These are phyloP conservation scores for Alternaria longipes DNA, from an alignment of 2,329 filamentous ascomycete species.

Conservation along the genomic window DNA sequence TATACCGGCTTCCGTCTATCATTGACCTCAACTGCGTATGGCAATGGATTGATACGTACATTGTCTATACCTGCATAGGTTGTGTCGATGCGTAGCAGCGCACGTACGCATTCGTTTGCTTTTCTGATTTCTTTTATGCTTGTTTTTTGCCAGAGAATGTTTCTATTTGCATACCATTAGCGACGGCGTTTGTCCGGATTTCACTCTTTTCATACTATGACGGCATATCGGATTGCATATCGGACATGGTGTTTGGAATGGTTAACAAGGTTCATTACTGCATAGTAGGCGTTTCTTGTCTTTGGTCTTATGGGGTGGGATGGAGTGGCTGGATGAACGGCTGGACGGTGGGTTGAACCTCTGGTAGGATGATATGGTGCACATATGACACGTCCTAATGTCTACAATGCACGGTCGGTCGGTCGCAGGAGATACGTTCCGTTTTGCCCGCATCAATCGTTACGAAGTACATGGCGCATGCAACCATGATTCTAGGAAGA, in stretches of 20 bases:
- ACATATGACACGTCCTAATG: constrained; percentile 5
- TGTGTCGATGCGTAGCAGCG: neutral
- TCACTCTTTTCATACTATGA: constrained; percentile 15
- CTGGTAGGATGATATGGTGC: neutral
- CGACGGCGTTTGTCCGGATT: constrained; percentile 23
- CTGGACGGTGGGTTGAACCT: neutral
- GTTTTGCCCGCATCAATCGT: neutral
- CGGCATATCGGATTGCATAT: constrained; percentile 15
- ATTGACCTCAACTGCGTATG: neutral
- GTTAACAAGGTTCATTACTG: neutral
- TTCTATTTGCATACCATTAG: constrained; percentile 14
- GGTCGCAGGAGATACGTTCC: neutral
- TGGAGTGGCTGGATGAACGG: neutral
- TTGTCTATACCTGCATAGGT: neutral
- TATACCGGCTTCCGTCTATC: neutral
- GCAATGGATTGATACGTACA: neutral
- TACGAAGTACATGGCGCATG: neutral
- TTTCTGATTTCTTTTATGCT: neutral
- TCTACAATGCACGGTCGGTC: constrained; percentile 2
- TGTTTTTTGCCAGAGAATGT: constrained; percentile 2
- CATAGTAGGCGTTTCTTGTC: constrained; percentile 7
- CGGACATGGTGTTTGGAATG: constrained; percentile 7
- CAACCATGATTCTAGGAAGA: neutral
- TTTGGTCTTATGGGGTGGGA: neutral
- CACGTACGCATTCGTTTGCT: neutral